A percentile compares a stretch with the other conserved stretches of the same genome.
These are phyloP conservation scores for Periglandula ipomoeae DNA, from an alignment of 2,329 filamentous ascomycete genomes.

Conservation along the genomic window DNA sequence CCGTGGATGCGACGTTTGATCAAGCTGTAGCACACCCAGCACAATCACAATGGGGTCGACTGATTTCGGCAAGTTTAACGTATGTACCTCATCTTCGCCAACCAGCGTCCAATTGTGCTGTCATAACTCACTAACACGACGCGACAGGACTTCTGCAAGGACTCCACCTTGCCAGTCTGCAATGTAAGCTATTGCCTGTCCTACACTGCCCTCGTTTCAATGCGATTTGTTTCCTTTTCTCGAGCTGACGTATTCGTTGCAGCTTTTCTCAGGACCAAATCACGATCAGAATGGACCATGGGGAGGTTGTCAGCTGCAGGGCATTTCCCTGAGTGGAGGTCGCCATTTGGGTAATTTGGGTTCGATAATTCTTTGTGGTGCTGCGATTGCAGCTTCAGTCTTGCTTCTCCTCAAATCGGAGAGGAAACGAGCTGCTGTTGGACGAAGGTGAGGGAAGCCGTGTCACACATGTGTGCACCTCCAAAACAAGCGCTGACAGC, in stretches of 20 bases:
- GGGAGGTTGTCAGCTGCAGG: slow-evolving; percentile 65
- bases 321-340: slow-evolving; percentile 60
- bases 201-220: neutral
- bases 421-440: slow-evolving; percentile 86
- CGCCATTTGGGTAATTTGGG: slow-evolving; percentile 75
- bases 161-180: slow-evolving; percentile 75
- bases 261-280: slow-evolving; percentile 46
- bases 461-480: neutral
- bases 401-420: slow-evolving; percentile 75
- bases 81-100: slow-evolving; percentile 21
- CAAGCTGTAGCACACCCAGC: slow-evolving; percentile 10
- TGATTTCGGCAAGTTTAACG: slow-evolving; percentile 52
- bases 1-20: slow-evolving; percentile 5
- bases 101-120: neutral
- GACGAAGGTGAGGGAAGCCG: slow-evolving; percentile 60
- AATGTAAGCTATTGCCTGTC: slow-evolving; percentile 54
- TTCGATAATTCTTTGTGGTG: slow-evolving; percentile 73
- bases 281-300: slow-evolving; percentile 51
- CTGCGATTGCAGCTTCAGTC: slow-evolving; percentile 61
- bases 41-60: slow-evolving; percentile 47
- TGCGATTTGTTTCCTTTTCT: neutral
- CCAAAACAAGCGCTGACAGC: slow-evolving; percentile 7
- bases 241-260: slow-evolving; percentile 9
- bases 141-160: slow-evolving; percentile 67
- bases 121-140: slow-evolving; percentile 16